These are phyloP conservation scores for Takashimella tepidaria DNA, from an alignment of 1,284 basidiomycete genomes.

Conservation along the genomic window DNA sequence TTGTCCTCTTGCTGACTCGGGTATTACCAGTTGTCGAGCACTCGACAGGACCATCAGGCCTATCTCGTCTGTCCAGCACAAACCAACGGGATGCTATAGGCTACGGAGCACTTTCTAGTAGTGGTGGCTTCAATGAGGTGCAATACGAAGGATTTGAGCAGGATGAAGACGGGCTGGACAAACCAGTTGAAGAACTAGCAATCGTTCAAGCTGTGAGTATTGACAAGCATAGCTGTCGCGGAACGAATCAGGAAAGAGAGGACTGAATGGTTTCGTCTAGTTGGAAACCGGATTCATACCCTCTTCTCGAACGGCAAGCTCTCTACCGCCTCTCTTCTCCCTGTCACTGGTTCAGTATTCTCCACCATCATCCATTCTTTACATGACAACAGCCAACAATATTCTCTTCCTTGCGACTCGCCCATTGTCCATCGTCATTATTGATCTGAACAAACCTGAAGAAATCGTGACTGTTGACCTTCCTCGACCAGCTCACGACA, in stretches of 20 bases:
- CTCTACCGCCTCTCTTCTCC: slow-evolving; percentile 66
- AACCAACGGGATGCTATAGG: slow-evolving; percentile 27
- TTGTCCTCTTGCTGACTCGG: slow-evolving; percentile 10
- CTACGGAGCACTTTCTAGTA: too few relatives aligned
- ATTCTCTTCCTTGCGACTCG: slow-evolving; percentile 74
- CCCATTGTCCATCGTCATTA: slow-evolving; percentile 72
- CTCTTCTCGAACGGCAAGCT: slow-evolving; percentile 30
- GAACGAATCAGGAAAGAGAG: too few relatives aligned
- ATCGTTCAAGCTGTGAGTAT: slow-evolving; percentile 34
- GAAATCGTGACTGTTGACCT: slow-evolving; percentile 73
- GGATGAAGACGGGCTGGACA: slow-evolving; percentile 53
- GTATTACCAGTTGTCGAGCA: slow-evolving; percentile 80
- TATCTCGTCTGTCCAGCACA: slow-evolving; percentile 15
- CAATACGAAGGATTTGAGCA: slow-evolving; percentile 84
- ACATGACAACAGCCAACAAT: slow-evolving; percentile 77
- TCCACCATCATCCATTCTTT: slow-evolving; percentile 71
- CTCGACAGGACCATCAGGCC: slow-evolving; percentile 53
- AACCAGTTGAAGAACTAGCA: slow-evolving; percentile 20
- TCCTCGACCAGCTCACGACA: slow-evolving; percentile 54
- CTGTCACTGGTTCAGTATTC: slow-evolving; percentile 82
- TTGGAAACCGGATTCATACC: slow-evolving; percentile 50
- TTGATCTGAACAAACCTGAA: slow-evolving; percentile 75
- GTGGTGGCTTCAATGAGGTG: slow-evolving; percentile 54
- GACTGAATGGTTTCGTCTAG: slow-evolving; percentile 25
- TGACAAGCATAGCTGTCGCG: too few relatives aligned